Evolutionary conservation across 1,139 yeast species (phyloP).

Genomic region (Taiozyma sp.): DNA sequence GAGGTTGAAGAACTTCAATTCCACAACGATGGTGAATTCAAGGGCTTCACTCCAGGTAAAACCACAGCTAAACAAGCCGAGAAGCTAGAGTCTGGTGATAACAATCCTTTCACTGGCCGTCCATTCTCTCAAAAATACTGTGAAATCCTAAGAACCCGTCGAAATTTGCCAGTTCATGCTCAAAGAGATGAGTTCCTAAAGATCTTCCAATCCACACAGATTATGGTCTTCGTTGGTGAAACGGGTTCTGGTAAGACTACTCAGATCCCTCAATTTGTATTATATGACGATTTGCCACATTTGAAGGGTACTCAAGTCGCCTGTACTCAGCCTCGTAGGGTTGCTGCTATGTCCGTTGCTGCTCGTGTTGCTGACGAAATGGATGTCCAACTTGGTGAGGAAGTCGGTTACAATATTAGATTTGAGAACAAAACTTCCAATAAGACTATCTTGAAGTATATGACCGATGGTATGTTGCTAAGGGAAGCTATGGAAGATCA

Average conservation of each 20-base stretch:
- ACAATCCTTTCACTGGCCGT: slow-evolving; percentile 76
- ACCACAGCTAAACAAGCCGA: slow-evolving; percentile 74
- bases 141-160: slow-evolving; percentile 69
- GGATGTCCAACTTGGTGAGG: slow-evolving; percentile 87
- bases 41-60: slow-evolving; percentile 48
- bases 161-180: slow-evolving; percentile 90
- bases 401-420: slow-evolving; percentile 91
- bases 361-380: slow-evolving; percentile 94
- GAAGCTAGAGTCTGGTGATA: slow-evolving; percentile 52
- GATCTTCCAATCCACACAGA: slow-evolving; percentile 81
- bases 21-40: slow-evolving; percentile 50
- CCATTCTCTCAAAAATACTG: slow-evolving; percentile 59
- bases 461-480: slow-evolving; percentile 98
- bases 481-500: slow-evolving; percentile 99
- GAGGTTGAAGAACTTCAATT: slow-evolving; percentile 27
- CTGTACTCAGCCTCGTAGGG: slow-evolving; percentile 97
- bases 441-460: slow-evolving; percentile 82
- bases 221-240: slow-evolving; percentile 98
- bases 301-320: slow-evolving; percentile 76
- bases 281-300: slow-evolving; percentile 89
- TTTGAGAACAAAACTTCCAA: slow-evolving; percentile 84
- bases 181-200: slow-evolving; percentile 85
- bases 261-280: slow-evolving; percentile 92
- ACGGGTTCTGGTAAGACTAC: slow-evolving; percentile 99
- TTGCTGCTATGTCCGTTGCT: slow-evolving; percentile 97